Base-by-base conservation (phyloP, 2,329 filamentous ascomycete genomes). In the Pyrenochaeta sp. region DNA sequence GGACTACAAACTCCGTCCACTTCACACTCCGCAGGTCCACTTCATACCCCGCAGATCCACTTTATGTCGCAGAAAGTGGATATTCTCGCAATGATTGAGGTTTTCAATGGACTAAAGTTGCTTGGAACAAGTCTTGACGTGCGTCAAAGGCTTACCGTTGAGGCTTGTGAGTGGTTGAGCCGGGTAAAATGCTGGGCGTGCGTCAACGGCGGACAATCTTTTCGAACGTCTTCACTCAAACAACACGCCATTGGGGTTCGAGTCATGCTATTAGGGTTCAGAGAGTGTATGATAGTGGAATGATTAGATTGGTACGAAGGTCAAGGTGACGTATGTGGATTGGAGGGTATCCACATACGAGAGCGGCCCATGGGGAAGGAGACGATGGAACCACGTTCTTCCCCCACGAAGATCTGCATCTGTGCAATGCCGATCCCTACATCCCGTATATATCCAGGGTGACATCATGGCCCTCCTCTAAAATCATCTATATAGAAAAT, bases 171-270 rank as follows among this genome's bases (percentile, higher is more conserved):
- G 14, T 39, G 48, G 41, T 18, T 17, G 2, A 14, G 7, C n/a
- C 15, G 20, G 32, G 18, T 29, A 27, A 15, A 31, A 30, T n/a
- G 23, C 48, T 50, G 40, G 48, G 48, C 40, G 40, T 50, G 40
- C 48, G 48, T 45, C 48, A 50, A 50, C 23, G 48, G 48, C 48
- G 40, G 46, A 43, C 23, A 27, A 27, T 27, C n/a, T n/a, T 27
- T 9, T 9, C 23, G 23, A 27, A 27, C 4, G 4, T 27, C 23
- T 27, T 27, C 9, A 5, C 23, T 27, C 23, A 27, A 27, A 27
- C 4, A 27, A 27, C 23, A 27, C 23, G 23, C 4, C 23, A 27
- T 27, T 27, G 23, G 23, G 4, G 23, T 27, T 5, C 23, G 23
- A 27, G 23, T 27, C 23, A 27, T 27, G 4, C 9, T 27, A 27